Base-by-base conservation (phyloP, 169 alveolate species). In the Cryptosporidium tyzzeri region DNA sequence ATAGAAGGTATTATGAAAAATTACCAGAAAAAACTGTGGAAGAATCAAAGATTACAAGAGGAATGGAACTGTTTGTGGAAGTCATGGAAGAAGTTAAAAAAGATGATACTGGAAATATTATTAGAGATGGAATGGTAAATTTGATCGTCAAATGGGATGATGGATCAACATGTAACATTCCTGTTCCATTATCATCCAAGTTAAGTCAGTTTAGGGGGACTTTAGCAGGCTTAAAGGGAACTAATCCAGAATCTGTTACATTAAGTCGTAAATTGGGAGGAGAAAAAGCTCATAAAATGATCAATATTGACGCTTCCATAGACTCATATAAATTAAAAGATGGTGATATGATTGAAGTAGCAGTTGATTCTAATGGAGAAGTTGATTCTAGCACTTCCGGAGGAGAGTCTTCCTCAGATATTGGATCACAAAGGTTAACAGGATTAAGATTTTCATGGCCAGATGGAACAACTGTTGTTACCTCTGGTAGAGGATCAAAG, bases 391-490 rank as follows among this genome's bases (percentile, higher is more conserved):
- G 44, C 5, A 58, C 61, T 33, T 44, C 50, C 1, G 48, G 73
- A 61, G 61, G 33, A 8, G 59, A 39, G 1, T 26, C 29, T 33
- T 29, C 61, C 3, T 35, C 45, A 53, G 86, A 74, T 35, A 6
- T 21, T 51, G 41, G 39, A 14, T 73, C 86, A 37, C 71, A 39
- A 33, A 80, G 89, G 44, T 31, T 80, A 21, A 80, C 89, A 0
- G 89, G 89, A 14, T 44, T 80, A 23, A 80, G 89, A 41, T 80
- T 80, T 41, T 80, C 89, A 61, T 80, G 75, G 73, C 89, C 89
- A 1, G 89, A 80, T 62, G 89, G 89, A 3, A 80, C 80, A 45
- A 80, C 89, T 0, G 55, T 80, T 61, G 89, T 80, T 41, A 62
- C 89, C 1, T 80, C 89, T 35, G 89, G 80, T n/a, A 80, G 68